Evolutionary conservation across 2,329 filamentous ascomycete species (phyloP).

Genomic region (Aspergillus neoniger): DNA sequence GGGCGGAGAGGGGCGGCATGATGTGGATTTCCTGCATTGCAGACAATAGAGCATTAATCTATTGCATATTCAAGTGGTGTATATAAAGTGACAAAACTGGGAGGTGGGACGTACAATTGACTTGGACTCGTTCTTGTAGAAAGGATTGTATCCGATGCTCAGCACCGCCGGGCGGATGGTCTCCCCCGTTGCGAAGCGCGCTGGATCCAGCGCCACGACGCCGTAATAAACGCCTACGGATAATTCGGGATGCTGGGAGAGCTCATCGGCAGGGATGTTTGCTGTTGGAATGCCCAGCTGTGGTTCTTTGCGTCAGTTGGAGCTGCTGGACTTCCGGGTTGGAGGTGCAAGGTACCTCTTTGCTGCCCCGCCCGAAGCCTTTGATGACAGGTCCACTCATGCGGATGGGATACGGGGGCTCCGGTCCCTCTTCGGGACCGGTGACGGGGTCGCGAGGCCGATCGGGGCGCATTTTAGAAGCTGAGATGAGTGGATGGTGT

Average conservation of each 20-base stretch:
- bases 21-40: constrained; percentile 73
- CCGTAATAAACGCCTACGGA: constrained; percentile 90
- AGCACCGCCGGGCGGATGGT: constrained; percentile 81
- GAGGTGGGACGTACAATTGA: constrained; percentile 60
- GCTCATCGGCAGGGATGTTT: constrained; percentile 71
- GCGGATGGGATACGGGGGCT: constrained; percentile 75
- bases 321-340: too few relatives aligned
- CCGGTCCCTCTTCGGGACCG: constrained; percentile 72
- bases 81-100: not conserved
- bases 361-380: constrained; percentile 90
- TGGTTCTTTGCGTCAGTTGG: not conserved
- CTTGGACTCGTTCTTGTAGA: constrained; percentile 87
- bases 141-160: constrained; percentile 95
- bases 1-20: constrained; percentile 67
- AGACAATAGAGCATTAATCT: too few relatives aligned
- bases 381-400: constrained; percentile 87
- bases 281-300: constrained; percentile 95
- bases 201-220: constrained; percentile 71
- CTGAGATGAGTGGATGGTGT: not conserved
- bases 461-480: constrained; percentile 47
- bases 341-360: constrained; percentile 62
- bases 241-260: constrained; percentile 63
- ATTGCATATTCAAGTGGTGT: too few relatives aligned
- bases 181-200: constrained; percentile 29
- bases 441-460: constrained; percentile 67